Percentiles rank a stretch among this genome's conserved stretches.
Conservation (phyloP, 2,329 filamentous ascomycete genomes). For the Orbilia javanica region DNA sequence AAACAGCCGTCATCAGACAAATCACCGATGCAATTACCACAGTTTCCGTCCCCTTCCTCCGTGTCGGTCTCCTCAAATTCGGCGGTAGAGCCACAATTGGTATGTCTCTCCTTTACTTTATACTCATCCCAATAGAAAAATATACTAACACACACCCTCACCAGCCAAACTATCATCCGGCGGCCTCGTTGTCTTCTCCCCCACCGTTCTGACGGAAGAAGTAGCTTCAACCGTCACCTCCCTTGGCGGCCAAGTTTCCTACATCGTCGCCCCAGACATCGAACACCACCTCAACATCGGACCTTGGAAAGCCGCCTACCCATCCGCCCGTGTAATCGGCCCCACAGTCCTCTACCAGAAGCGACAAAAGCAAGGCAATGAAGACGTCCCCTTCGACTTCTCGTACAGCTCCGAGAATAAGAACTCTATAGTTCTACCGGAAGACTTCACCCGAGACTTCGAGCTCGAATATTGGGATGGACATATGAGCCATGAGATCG, state of each 20-base stretch:
- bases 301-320: constrained; percentile 84
- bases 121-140: neutral
- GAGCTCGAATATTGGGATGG: constrained; percentile 84
- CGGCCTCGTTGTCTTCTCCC: constrained; percentile 88
- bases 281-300: constrained; percentile 96
- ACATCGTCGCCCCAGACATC: constrained; percentile 87
- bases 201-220: constrained; percentile 83
- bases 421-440: constrained; percentile 70
- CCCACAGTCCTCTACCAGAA: constrained; percentile 87
- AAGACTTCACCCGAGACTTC: constrained; percentile 89
- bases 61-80: constrained; percentile 82
- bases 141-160: constrained; percentile 38
- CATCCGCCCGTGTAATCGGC: constrained; percentile 82
- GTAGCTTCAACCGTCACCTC: constrained; percentile 75
- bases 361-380: constrained; percentile 72
- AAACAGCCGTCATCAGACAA: constrained; percentile 77
- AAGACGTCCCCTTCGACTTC: constrained; percentile 73
- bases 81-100: constrained; percentile 89
- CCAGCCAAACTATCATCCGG: constrained; percentile 82
- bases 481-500: constrained; percentile 86
- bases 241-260: constrained; percentile 77
- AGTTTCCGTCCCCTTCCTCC: constrained; percentile 84
- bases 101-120: constrained; percentile 65
- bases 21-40: constrained; percentile 83
- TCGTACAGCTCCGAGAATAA: constrained; percentile 74